phyloP scores from a whole-genome alignment of 179 eudicot species.

The Corrigiola litoralis region DNA sequence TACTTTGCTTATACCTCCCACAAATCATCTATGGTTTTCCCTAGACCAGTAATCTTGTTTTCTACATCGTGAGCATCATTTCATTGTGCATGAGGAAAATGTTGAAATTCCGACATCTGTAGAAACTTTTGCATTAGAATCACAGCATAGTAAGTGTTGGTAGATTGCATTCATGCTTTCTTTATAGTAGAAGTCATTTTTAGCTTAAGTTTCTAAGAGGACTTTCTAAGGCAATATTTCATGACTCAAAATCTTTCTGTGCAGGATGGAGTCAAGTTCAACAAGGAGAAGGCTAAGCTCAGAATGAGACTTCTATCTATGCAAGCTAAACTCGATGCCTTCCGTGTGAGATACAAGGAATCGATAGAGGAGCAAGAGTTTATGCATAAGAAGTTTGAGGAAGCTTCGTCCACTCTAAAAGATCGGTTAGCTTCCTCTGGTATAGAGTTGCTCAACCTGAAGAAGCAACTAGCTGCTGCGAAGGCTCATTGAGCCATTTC shows the following conservation, averaged over 20 bases:
- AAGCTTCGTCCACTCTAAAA: constrained; percentile 61
- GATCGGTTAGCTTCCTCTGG: constrained; percentile 45
- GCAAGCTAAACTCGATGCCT: constrained; percentile 53
- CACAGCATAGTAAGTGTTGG: too few relatives aligned
- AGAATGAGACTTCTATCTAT: constrained; percentile 68
- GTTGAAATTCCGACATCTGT: too few relatives aligned
- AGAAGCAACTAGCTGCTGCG: constrained; percentile 50
- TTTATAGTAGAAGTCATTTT: too few relatives aligned
- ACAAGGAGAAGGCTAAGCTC: constrained; percentile 55
- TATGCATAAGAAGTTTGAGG: constrained; percentile 57
- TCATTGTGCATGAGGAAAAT: too few relatives aligned
- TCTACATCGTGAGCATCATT: too few relatives aligned
- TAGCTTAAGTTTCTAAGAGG: too few relatives aligned
- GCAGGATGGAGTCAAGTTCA: constrained; percentile 39
- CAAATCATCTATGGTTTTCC: too few relatives aligned
- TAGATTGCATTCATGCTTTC: too few relatives aligned
- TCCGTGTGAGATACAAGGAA: constrained; percentile 49
- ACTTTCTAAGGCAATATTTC: not conserved
- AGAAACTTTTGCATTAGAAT: too few relatives aligned
- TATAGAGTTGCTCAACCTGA: constrained; percentile 51
- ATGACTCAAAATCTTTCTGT: not conserved
- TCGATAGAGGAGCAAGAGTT: constrained; percentile 46
- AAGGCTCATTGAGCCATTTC: not conserved
- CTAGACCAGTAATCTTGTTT: too few relatives aligned
- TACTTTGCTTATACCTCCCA: too few relatives aligned